Base-by-base conservation (phyloP, 305 asterid genomes). In the Fraxinus greggii region DNA sequence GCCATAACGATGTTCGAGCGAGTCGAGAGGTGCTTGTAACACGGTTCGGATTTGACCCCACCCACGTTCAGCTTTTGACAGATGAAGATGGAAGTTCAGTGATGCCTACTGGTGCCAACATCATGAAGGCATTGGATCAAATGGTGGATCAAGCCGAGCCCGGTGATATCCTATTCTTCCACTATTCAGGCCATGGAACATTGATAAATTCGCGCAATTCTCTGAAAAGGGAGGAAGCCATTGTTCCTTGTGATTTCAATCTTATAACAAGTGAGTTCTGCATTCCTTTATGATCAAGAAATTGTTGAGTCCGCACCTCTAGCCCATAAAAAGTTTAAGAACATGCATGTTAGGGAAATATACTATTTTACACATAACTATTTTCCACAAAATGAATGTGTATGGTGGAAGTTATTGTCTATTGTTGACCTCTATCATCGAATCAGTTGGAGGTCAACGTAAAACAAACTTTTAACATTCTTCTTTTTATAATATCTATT, bases 161-260 rank as follows among this genome's bases (percentile, higher is more conserved):
- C 35, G 93, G 95, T 1, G 98, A 93, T 76, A 85, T 86, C 48
- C 84, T 95, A 80, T 92, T 89, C 89, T 92, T 93, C 81, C 98
- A 93, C 86, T 93, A 91, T 85, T 93, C 97, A 4, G 98, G 98
- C 48, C 98, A 95, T 76, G 98, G 98, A 17, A 92, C 98, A 61
- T 70, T 88, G 84, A 83, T 85, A 82, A 89, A 87, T 65, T 76
- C 87, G 13, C 83, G 56, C 24, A 61, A 81, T 61, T 85, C 87
- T n/a, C 75, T 32, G 38, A 80, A 83, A 73, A 84, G 83, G 78
- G 93, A 92, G 82, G 98, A 94, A 75, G 98, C 98, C 7, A 95
- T 93, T 42, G 94, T 95, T 76, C 91, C 98, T 29, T 79, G 88
- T 77, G 98, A 93, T 82, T 70, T 95, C 92, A 93, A 95, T 80